phyloP scores from a whole-genome alignment of 331 rosid species.

The Erythrophleum ivorense region DNA sequence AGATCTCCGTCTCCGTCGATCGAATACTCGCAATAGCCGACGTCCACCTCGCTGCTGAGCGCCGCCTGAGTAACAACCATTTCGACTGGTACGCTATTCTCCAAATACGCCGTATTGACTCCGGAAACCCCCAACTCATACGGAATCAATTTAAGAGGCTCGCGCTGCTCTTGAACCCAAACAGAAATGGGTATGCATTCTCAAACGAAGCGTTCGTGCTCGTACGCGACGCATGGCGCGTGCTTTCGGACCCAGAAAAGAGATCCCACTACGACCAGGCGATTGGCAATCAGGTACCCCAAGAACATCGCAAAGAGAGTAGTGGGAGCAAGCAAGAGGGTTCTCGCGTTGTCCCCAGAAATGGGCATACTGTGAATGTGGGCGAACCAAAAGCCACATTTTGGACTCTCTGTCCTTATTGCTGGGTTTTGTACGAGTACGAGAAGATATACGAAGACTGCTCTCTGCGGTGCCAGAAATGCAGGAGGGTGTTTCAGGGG shows the following conservation, averaged over 20 bases:
- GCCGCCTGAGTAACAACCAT: neutral
- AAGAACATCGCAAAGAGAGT: neutral
- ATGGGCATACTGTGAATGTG: constrained; percentile 29
- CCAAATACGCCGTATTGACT: constrained; percentile 11
- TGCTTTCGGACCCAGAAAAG: constrained; percentile 37
- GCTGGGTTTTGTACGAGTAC: constrained; percentile 55
- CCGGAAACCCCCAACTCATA: constrained; percentile 21
- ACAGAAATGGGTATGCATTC: constrained; percentile 38
- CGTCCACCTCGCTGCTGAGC: constrained; percentile 31
- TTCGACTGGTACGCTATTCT: constrained; percentile 46
- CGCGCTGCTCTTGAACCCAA: constrained; percentile 39
- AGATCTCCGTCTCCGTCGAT: neutral
- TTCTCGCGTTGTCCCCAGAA: neutral
- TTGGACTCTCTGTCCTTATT: constrained; percentile 60
- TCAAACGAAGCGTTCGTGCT: constrained; percentile 44
- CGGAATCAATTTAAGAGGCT: constrained; percentile 45
- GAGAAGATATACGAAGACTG: constrained; percentile 57
- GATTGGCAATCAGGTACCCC: neutral
- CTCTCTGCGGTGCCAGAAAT: constrained; percentile 61
- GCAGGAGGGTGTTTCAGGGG: constrained; percentile 67
- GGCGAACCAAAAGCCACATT: constrained; percentile 33
- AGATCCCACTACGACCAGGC: constrained; percentile 4
- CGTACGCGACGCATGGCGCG: constrained; percentile 52
- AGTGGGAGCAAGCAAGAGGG: neutral
- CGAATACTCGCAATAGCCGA: constrained; percentile 36